Conservation (phyloP, 768 basidiomycete species). For the Agrocybe praecox region DNA sequence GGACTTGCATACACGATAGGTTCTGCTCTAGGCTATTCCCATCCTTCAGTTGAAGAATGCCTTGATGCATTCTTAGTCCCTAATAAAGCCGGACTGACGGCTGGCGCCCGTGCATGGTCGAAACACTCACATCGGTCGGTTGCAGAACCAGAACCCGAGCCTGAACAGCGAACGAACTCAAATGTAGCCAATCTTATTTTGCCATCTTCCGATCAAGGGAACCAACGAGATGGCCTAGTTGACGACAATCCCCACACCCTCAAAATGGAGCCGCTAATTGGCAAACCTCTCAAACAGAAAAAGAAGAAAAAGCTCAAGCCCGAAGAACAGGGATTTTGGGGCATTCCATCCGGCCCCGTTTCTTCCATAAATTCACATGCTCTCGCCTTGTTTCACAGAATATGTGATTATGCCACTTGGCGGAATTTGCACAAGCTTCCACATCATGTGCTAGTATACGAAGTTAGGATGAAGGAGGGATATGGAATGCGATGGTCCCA, state of each 20-base stretch:
- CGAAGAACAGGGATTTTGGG: conserved; percentile 56
- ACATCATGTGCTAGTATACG: conserved; percentile 63
- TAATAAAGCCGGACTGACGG: conserved; percentile 53
- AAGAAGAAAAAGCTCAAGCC: conserved; percentile 11
- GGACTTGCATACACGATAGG: conserved; percentile 63
- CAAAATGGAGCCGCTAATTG: not conserved
- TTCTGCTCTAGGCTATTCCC: conserved; percentile 53
- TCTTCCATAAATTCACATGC: conserved; percentile 54
- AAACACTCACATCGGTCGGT: conserved; percentile 65
- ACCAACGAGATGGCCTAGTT: not conserved
- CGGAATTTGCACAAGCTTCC: conserved; percentile 69
- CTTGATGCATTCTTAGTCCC: conserved; percentile 51
- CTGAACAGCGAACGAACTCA: not conserved
- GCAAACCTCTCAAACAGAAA: conserved; percentile 15
- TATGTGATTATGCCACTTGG: conserved; percentile 53
- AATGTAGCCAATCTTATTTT: not conserved
- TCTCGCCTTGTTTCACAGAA: conserved; percentile 50
- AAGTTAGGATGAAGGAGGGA: conserved; percentile 57
- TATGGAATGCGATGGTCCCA: conserved; percentile 74
- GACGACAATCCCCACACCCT: not conserved
- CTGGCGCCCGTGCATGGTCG: conserved; percentile 67
- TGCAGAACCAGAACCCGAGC: not conserved
- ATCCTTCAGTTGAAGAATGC: conserved; percentile 52
- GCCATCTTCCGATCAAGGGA: not conserved
- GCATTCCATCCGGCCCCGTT: conserved; percentile 54